These are phyloP conservation scores for Tephrocybe sp. DNA, from an alignment of 768 basidiomycete species.

Conservation along the genomic window DNA sequence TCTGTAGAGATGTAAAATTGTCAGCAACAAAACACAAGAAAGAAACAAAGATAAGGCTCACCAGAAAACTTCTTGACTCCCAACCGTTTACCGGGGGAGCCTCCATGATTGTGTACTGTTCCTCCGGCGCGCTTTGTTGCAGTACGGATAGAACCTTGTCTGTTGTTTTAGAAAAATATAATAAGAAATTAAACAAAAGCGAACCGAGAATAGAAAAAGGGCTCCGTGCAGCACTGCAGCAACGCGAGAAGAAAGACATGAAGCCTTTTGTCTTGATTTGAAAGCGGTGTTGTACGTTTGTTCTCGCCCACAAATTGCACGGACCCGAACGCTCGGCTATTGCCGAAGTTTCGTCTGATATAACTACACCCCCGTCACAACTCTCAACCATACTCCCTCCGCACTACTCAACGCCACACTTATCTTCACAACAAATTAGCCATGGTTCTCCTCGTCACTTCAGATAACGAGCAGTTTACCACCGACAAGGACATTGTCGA, in stretches of 20 bases:
- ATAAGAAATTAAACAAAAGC: conserved; percentile 6
- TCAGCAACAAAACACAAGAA: neutral
- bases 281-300: too few relatives aligned
- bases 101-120: conserved; percentile 88
- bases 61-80: conserved; percentile 98
- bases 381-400: neutral
- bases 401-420: conserved; percentile 22
- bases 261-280: conserved; percentile 1
- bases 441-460: conserved; percentile 89
- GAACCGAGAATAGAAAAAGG: conserved; percentile 54
- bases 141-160: conserved; percentile 76
- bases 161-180: conserved; percentile 23
- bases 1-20: conserved; percentile 45
- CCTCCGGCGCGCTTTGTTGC: conserved; percentile 98
- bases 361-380: conserved; percentile 22
- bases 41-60: conserved; percentile 28
- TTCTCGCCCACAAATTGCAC: conserved; percentile 4
- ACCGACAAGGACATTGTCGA: conserved; percentile 94
- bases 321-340: conserved; percentile 31
- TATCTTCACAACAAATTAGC: conserved; percentile 8
- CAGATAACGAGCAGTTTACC: conserved; percentile 92
- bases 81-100: conserved; percentile 88
- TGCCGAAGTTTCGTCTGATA: conserved; percentile 30
- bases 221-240: conserved; percentile 30
- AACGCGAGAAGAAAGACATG: conserved; percentile 52